Conservation (phyloP, 106 monocot species). For the Cymbidium sinense region DNA sequence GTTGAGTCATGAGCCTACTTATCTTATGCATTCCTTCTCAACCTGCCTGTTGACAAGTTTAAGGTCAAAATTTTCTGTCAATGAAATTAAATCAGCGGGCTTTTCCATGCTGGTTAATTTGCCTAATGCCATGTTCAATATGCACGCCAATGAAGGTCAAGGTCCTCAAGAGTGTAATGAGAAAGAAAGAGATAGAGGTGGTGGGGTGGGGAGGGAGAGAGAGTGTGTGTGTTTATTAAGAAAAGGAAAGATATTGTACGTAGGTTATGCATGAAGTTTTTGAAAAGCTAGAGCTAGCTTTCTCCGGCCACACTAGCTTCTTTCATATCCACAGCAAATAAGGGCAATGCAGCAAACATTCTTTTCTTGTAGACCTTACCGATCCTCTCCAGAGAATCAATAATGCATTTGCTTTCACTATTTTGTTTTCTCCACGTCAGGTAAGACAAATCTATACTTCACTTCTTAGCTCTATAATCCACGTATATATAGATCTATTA, state of each 20-base stretch:
- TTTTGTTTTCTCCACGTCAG: background rate
- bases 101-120: too few relatives aligned
- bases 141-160: background rate
- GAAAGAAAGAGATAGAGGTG: background rate
- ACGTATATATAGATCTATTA: background rate
- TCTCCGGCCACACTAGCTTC: background rate
- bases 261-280: constrained; percentile 17
- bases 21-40: background rate
- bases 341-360: constrained; percentile 4
- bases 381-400: constrained; percentile 1
- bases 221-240: background rate
- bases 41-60: background rate
- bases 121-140: too few relatives aligned
- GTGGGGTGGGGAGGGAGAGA: constrained; percentile 1
- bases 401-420: background rate
- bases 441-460: constrained; percentile 17
- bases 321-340: background rate
- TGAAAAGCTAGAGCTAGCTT: constrained; percentile 17
- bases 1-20: background rate
- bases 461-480: background rate
- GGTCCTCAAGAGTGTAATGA: background rate
- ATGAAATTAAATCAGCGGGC: background rate
- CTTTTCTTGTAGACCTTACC: constrained; percentile 9
- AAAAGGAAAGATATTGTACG: constrained; percentile 5
- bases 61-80: background rate